A percentile compares a stretch with the other conserved stretches of the same genome.
Evolutionary conservation across 2,329 filamentous ascomycete genomes (phyloP).

Genomic region (Penicillium thymicola): DNA sequence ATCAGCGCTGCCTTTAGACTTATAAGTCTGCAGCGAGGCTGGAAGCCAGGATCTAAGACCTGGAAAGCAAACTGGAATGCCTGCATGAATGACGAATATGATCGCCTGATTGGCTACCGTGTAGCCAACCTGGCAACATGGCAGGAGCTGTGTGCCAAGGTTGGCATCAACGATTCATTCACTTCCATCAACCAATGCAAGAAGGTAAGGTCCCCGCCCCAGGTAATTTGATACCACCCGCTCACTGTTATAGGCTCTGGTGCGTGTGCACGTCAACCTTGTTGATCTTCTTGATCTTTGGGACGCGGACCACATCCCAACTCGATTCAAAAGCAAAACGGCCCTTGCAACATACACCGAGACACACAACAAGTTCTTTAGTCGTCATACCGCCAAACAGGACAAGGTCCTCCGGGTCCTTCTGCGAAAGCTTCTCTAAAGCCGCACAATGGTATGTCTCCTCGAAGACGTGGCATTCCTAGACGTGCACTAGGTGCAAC

Average conservation of each 20-base stretch:
- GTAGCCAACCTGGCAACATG: conserved; percentile 17
- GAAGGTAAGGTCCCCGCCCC: conserved; percentile 15
- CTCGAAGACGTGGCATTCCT: neutral
- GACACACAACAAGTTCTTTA: neutral
- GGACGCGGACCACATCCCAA: neutral
- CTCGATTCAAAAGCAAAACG: neutral
- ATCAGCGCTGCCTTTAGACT: conserved; percentile 22
- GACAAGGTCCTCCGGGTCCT: neutral
- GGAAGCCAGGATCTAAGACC: conserved; percentile 19
- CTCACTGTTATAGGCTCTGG: conserved; percentile 19
- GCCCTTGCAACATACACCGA: neutral
- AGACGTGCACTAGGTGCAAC: neutral
- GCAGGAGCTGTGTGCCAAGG: conserved; percentile 25
- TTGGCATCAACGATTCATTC: conserved; percentile 15
- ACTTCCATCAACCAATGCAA: conserved; percentile 28
- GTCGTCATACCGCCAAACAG: neutral
- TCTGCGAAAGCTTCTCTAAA: neutral
- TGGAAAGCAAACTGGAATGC: conserved; percentile 23
- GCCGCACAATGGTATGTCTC: neutral
- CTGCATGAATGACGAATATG: conserved; percentile 22
- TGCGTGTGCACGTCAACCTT: conserved; percentile 27
- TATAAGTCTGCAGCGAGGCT: conserved; percentile 17
- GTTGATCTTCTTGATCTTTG: conserved; percentile 31
- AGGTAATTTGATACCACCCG: neutral
- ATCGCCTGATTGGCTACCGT: conserved; percentile 14